phyloP scores from a whole-genome alignment of 257 asterid species.

The Buddleja alternifolia region DNA sequence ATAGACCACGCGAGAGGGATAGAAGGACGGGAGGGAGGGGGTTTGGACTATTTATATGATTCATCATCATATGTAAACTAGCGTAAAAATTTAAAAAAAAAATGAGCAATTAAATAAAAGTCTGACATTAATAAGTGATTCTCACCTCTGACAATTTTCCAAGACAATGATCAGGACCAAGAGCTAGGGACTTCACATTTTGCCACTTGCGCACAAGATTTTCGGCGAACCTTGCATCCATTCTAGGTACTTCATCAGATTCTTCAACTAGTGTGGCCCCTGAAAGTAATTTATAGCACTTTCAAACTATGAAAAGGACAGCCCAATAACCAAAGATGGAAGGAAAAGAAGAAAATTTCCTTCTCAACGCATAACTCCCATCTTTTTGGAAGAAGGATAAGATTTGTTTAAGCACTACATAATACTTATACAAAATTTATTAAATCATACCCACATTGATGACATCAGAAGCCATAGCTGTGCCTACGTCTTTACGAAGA shows the following conservation, averaged over 20 bases:
- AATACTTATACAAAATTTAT: too few relatives aligned
- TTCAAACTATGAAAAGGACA: conserved; percentile 26
- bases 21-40: neutral
- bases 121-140: neutral
- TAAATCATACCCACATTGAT: conserved; percentile 75
- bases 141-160: conserved; percentile 77
- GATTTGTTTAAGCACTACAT: too few relatives aligned
- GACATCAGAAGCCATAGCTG: conserved; percentile 66
- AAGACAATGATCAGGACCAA: conserved; percentile 83
- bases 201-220: conserved; percentile 88
- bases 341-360: conserved; percentile 18
- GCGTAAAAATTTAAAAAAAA: neutral
- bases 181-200: conserved; percentile 80
- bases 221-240: conserved; percentile 92
- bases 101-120: conserved; percentile 1
- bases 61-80: neutral
- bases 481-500: conserved; percentile 41
- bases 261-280: conserved; percentile 55
- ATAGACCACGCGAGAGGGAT: neutral
- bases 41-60: neutral
- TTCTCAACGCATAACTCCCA: neutral
- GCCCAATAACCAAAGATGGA: neutral
- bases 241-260: conserved; percentile 66
- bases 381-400: conserved; percentile 7
- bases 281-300: conserved; percentile 36